Evolutionary conservation across 495 filamentous ascomycete species (phyloP).

Genomic region (Hypomontagnella submonticulosa): DNA sequence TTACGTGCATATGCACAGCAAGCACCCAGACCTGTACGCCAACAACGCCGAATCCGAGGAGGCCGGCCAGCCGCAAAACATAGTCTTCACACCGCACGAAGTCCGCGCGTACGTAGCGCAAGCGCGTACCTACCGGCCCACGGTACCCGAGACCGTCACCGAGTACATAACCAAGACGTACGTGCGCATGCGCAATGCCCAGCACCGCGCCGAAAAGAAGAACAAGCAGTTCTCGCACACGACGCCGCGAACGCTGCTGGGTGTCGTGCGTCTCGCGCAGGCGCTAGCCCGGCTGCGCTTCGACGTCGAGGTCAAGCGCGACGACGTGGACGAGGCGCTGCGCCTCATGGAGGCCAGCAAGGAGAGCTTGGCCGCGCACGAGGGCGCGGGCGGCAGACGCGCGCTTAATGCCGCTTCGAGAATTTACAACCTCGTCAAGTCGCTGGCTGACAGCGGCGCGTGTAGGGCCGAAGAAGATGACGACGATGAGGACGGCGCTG

Average conservation of each 20-base stretch:
- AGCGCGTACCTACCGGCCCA: constrained; percentile 86
- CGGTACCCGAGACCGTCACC: constrained; percentile 81
- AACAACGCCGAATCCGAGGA: constrained; percentile 45
- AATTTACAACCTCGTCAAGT: constrained; percentile 93
- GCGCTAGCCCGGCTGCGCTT: constrained; percentile 95
- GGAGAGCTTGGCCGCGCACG: constrained; percentile 77
- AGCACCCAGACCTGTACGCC: constrained; percentile 81
- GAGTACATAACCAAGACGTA: constrained; percentile 98
- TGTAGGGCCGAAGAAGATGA: constrained; percentile 71
- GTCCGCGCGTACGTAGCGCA: constrained; percentile 96
- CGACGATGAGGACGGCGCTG: constrained; percentile 53
- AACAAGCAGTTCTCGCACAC: constrained; percentile 93
- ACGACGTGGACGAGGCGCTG: constrained; percentile 96
- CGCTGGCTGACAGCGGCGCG: constrained; percentile 80
- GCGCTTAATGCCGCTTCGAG: constrained; percentile 86
- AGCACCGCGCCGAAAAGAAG: constrained; percentile 86
- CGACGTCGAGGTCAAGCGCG: constrained; percentile 79
- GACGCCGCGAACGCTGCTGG: constrained; percentile 90
- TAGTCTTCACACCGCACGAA: constrained; percentile 88
- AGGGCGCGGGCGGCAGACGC: constrained; percentile 60
- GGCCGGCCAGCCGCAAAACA: constrained; percentile 45
- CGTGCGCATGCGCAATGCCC: constrained; percentile 87
- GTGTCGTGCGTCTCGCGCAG: constrained; percentile 91
- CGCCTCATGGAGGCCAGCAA: constrained; percentile 92
- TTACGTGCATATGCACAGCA: constrained; percentile 96